A percentile compares a stretch with the other conserved stretches of the same genome.
phyloP scores from a whole-genome alignment of 2,329 filamentous ascomycete species.

The Claviceps fusiformis region DNA sequence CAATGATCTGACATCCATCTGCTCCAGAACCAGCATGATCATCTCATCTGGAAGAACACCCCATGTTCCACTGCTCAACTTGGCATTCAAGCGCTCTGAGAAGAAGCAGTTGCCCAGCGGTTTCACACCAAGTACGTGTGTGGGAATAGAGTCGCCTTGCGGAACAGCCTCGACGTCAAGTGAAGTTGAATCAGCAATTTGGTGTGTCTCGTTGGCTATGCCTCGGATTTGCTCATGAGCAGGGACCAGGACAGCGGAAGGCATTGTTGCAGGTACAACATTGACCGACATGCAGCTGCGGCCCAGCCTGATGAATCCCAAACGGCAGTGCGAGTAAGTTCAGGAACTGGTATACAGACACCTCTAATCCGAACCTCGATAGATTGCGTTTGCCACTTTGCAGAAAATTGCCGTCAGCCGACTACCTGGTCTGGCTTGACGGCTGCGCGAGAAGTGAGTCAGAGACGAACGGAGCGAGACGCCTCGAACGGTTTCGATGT shows the following conservation, averaged over 20 bases:
- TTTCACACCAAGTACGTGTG: conserved; percentile 73
- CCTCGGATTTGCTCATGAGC: background rate
- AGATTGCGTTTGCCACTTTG: background rate
- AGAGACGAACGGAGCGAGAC: background rate
- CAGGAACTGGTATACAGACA: background rate
- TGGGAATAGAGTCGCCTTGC: conserved; percentile 42
- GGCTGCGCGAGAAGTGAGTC: background rate
- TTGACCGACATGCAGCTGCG: background rate
- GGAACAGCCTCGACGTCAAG: background rate
- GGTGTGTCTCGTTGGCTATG: background rate
- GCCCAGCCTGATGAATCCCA: background rate
- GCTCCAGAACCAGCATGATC: conserved; percentile 61
- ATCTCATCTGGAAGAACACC: conserved; percentile 66
- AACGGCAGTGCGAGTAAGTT: background rate
- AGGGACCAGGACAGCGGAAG: background rate
- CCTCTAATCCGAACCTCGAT: background rate
- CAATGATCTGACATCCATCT: conserved; percentile 50
- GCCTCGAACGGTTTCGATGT: background rate
- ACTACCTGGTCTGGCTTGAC: background rate
- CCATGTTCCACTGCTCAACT: conserved; percentile 51
- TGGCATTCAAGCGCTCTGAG: conserved; percentile 51
- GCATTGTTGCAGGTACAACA: conserved; percentile 2
- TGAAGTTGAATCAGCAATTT: background rate
- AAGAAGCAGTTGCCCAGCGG: conserved; percentile 75
- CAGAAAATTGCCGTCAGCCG: background rate